A percentile compares a stretch with the other conserved stretches of the same genome.
phyloP scores from a whole-genome alignment of 2,329 filamentous ascomycete species.

The Colletotrichum sp. region DNA sequence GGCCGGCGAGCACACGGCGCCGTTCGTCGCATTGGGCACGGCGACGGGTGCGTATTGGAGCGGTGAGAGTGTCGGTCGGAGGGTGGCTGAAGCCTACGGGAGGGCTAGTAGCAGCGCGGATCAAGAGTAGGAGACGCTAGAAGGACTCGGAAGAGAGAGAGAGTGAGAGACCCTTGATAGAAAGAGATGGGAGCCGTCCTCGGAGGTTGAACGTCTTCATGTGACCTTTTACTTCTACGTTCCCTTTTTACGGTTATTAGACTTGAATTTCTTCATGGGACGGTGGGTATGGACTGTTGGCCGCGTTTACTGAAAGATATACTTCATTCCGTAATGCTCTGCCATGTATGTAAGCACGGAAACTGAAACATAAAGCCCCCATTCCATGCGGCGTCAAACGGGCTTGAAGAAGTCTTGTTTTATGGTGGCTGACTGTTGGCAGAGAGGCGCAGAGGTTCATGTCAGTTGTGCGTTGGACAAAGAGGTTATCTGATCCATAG shows the following conservation, averaged over 20 bases:
- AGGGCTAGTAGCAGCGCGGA: not conserved
- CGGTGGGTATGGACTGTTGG: not conserved
- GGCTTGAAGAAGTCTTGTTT: not conserved
- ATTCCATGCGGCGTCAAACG: not conserved
- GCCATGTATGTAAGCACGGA: not conserved
- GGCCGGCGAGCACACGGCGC: conserved; percentile 88
- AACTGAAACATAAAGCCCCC: not conserved
- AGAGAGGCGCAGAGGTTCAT: not conserved
- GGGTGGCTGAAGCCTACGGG: conserved; percentile 63
- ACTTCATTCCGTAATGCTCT: not conserved
- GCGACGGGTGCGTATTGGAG: conserved; percentile 93
- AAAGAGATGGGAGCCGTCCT: not conserved
- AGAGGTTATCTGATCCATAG: not conserved
- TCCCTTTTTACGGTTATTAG: not conserved
- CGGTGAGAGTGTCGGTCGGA: conserved; percentile 77
- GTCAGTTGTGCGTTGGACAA: not conserved
- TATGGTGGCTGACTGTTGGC: not conserved
- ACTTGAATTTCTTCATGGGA: not conserved
- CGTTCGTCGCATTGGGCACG: conserved; percentile 88
- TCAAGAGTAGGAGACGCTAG: not conserved
- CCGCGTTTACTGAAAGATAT: not conserved
- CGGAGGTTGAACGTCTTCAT: not conserved
- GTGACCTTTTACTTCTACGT: not conserved
- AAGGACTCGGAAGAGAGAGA: not conserved
- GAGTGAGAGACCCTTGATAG: not conserved